Evolutionary conservation across 768 basidiomycete genomes (phyloP), one percentile per base, ranked within the genome.

Genomic region (Rhizopogon roseolus): DNA sequence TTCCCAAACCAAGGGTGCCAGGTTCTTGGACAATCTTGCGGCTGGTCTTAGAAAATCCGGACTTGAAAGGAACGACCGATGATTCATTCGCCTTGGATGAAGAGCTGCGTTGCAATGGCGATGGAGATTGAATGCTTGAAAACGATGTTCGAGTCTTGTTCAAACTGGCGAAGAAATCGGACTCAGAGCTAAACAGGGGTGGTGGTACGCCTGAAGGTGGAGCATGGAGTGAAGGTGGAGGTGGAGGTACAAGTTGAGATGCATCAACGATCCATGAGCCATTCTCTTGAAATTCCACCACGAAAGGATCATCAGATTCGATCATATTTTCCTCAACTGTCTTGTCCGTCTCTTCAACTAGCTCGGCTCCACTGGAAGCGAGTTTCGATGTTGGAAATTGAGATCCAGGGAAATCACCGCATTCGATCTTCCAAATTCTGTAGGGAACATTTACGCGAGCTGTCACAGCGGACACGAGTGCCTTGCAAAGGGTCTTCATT

Each of bases 1-100:
- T 98, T 13, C 84, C 84, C 4, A 98, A 76, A 19, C 95, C 95
- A 11, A 95, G 76, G 0, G 90, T 88, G 1, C 94, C 94, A 7
- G 85, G 86, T 51, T 82, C 84, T 51, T 64, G 58, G 44, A 76
- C 53, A 38, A 64, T 48, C 62, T 79, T 80, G 46, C 59, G 66
- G 41, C 71, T 69, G 27, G 60, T 56, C 56, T 71, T 73, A 55
- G 69, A 60, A 42, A 69, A 66, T 39, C 64, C 63, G 51, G 72
- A 57, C 34, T 62, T 71, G 60, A 66, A 65, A 36, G 66, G 61
- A 50, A 40, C 17, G 42, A 63, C 49, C 41, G 66, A 61, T n/a
- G 61, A 54, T 10, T 71, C 66, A 17, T 65, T 62, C 17, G 38
- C 49, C 37, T 61, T 71, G 22, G 61, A 59, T 16, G 61, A 60